Conservation (phyloP, 345 rosid genomes). For the Viola odorata region DNA sequence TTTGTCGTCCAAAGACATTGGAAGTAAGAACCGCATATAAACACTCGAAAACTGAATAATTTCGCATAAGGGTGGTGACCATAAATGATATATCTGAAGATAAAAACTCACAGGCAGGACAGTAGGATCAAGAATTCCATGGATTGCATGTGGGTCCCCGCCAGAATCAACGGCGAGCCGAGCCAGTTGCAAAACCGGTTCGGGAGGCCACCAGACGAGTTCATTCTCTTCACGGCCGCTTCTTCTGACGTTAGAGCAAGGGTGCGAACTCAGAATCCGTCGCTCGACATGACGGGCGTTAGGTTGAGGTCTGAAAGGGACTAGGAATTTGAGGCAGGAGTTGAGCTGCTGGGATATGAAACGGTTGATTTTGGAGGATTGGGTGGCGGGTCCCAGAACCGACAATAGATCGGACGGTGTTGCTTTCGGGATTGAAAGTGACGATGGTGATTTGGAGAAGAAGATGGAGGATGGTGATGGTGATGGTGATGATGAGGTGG, state of each 20-base stretch:
- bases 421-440: conserved; percentile 45
- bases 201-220: conserved; percentile 92
- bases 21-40: neutral
- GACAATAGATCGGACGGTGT: conserved; percentile 67
- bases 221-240: conserved; percentile 34
- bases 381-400: conserved; percentile 47
- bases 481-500: conserved; percentile 40
- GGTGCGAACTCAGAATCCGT: conserved; percentile 13
- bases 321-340: conserved; percentile 73
- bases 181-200: conserved; percentile 73
- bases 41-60: neutral
- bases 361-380: conserved; percentile 48
- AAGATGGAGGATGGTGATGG: conserved; percentile 26
- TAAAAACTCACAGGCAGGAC: conserved; percentile 44
- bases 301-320: conserved; percentile 40
- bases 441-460: conserved; percentile 10
- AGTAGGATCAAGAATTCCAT: conserved; percentile 64
- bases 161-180: conserved; percentile 87
- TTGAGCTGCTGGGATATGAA: conserved; percentile 44
- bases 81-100: neutral
- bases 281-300: conserved; percentile 7
- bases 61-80: neutral
- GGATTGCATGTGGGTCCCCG: conserved; percentile 64
- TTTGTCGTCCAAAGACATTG: too few relatives aligned
- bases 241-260: neutral